These are phyloP conservation scores for Tetraselmis chui DNA, from an alignment of 139 green algal genomes.

Conservation along the genomic window DNA sequence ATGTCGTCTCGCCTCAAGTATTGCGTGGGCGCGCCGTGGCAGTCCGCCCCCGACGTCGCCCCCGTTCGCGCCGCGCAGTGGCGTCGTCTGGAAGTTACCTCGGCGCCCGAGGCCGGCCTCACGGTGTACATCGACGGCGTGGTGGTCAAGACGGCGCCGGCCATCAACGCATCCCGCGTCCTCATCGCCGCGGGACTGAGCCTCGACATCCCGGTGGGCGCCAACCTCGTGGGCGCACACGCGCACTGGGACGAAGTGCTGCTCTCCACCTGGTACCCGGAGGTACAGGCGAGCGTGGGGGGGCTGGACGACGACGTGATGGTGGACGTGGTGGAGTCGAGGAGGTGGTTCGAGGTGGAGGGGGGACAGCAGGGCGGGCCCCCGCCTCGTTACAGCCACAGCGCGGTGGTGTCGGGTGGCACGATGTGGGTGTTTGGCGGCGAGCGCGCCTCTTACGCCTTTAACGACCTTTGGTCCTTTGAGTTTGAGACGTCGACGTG, in stretches of 20 bases:
- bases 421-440: constrained; percentile 27
- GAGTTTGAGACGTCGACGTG: constrained; percentile 10
- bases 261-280: background rate
- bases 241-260: background rate
- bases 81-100: background rate
- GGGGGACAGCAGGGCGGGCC: background rate
- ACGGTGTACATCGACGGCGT: background rate
- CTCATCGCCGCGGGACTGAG: background rate
- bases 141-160: background rate
- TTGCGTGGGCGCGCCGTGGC: background rate
- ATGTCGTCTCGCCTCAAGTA: background rate
- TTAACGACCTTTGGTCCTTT: constrained; percentile 28
- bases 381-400: constrained; percentile 16
- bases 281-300: background rate
- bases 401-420: constrained; percentile 9
- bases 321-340: background rate
- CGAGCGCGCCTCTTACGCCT: constrained; percentile 14
- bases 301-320: background rate
- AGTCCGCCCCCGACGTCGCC: background rate
- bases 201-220: background rate
- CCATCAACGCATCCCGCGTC: background rate
- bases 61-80: background rate
- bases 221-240: background rate
- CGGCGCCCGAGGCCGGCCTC: background rate
- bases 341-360: background rate